Conservation (phyloP, 352 stramenopile genomes). For the Saprolegnia diclina region DNA sequence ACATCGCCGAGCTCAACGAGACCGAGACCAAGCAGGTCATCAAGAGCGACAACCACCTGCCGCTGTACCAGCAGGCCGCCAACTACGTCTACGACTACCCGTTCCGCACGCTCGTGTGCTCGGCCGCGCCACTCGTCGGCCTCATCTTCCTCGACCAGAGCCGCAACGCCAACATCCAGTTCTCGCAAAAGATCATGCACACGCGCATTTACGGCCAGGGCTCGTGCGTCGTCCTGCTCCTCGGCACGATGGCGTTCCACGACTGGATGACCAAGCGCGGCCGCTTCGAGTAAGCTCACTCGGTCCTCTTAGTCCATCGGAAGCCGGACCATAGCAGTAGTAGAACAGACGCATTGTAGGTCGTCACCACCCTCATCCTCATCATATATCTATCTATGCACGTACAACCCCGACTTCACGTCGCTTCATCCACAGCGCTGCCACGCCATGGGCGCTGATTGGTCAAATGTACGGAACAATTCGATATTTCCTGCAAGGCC, state of each 20-base stretch:
- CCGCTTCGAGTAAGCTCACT: conserved; percentile 41
- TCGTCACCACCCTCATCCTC: background rate
- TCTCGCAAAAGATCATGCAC: conserved; percentile 84
- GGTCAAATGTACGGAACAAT: too few relatives aligned
- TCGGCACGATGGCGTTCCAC: conserved; percentile 79
- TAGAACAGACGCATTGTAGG: too few relatives aligned
- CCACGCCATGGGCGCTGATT: background rate
- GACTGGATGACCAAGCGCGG: conserved; percentile 74
- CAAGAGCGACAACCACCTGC: conserved; percentile 39
- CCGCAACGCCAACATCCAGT: conserved; percentile 59
- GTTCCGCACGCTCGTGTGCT: conserved; percentile 47
- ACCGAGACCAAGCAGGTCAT: conserved; percentile 33
- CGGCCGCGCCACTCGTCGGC: conserved; percentile 58
- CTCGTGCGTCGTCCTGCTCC: conserved; percentile 56
- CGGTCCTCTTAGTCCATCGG: background rate
- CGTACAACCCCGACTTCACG: background rate
- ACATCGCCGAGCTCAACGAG: conserved; percentile 52
- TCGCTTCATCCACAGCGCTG: background rate
- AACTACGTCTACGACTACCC: conserved; percentile 82
- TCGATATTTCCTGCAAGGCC: too few relatives aligned
- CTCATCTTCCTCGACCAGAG: conserved; percentile 67
- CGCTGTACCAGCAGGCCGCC: conserved; percentile 50
- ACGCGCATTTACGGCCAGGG: conserved; percentile 78
- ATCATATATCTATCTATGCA: background rate
- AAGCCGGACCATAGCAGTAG: background rate